Percentiles rank a stretch among this genome's conserved stretches.
These are phyloP conservation scores for Gracilaria domingensis DNA, from an alignment of 23 red algal species.

Conservation along the genomic window DNA sequence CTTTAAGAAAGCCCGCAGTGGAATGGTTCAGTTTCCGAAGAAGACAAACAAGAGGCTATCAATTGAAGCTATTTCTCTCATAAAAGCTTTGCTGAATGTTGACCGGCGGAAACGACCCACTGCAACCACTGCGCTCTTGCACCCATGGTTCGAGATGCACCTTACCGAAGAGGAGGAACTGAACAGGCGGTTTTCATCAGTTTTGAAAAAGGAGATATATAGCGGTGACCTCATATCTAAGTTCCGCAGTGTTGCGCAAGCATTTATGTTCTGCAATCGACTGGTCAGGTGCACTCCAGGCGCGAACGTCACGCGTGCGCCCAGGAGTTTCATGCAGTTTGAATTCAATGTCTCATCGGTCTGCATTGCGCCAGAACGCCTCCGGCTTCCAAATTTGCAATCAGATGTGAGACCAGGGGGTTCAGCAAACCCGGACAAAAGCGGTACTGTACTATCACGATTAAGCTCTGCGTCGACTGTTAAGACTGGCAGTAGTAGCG, in stretches of 20 bases:
- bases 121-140: slow-evolving; percentile 71
- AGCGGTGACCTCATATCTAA: slow-evolving; percentile 10
- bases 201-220: slow-evolving; percentile 13
- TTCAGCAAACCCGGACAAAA: slow-evolving; percentile 10
- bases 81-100: slow-evolving; percentile 71
- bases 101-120: slow-evolving; percentile 70
- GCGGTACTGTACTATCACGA: slow-evolving; percentile 50
- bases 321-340: slow-evolving; percentile 29
- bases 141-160: slow-evolving; percentile 86
- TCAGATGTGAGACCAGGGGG: background rate
- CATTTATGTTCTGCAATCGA: slow-evolving; percentile 19
- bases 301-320: background rate
- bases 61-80: slow-evolving; percentile 67
- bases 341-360: slow-evolving; percentile 53
- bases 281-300: slow-evolving; percentile 22
- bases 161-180: background rate
- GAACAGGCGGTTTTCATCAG: background rate
- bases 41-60: slow-evolving; percentile 62
- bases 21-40: slow-evolving; percentile 47
- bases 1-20: slow-evolving; percentile 56
- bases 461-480: slow-evolving; percentile 68
- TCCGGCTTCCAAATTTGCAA: background rate
- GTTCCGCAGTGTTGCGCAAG: slow-evolving; percentile 10
- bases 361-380: slow-evolving; percentile 50
- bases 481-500: slow-evolving; percentile 46